Conservation (phyloP, 129 eudicot genomes). For the Lonicera japonica region DNA sequence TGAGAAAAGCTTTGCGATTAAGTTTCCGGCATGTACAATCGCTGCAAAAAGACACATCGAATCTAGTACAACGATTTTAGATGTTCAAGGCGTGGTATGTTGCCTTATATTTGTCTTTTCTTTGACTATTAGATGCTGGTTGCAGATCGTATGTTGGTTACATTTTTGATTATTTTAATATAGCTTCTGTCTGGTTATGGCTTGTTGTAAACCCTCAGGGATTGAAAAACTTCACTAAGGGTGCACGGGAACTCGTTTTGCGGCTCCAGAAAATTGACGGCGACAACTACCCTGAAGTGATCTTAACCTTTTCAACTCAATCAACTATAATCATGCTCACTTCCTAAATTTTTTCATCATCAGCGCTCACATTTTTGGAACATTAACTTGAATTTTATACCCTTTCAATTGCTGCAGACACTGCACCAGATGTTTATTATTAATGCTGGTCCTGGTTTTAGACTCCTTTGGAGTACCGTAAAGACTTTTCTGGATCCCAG, state of each 20-base stretch:
- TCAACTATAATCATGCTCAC: background rate
- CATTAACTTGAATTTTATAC: background rate
- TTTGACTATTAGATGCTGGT: background rate
- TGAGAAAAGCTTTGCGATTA: conserved; percentile 35
- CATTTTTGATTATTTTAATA: background rate
- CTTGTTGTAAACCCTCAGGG: conserved; percentile 36
- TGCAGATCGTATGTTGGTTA: background rate
- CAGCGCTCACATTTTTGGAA: background rate
- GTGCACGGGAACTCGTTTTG: conserved; percentile 76
- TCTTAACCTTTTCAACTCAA: background rate
- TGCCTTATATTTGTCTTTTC: background rate
- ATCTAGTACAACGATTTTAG: conserved; percentile 51
- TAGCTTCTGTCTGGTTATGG: background rate
- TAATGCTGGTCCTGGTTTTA: conserved; percentile 98
- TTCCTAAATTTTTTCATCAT: background rate
- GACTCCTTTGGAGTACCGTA: conserved; percentile 85
- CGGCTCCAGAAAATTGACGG: conserved; percentile 93
- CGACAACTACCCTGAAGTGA: conserved; percentile 93
- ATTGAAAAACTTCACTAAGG: conserved; percentile 76
- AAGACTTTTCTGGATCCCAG: conserved; percentile 85
- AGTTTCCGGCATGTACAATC: conserved; percentile 54
- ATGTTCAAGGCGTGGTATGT: conserved; percentile 59
- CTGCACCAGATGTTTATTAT: conserved; percentile 91
- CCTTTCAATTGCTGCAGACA: conserved; percentile 43
- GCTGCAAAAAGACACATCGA: conserved; percentile 33